These are phyloP conservation scores for Leccinum cinnamomeum DNA, from an alignment of 1,284 basidiomycete genomes.

Conservation along the genomic window DNA sequence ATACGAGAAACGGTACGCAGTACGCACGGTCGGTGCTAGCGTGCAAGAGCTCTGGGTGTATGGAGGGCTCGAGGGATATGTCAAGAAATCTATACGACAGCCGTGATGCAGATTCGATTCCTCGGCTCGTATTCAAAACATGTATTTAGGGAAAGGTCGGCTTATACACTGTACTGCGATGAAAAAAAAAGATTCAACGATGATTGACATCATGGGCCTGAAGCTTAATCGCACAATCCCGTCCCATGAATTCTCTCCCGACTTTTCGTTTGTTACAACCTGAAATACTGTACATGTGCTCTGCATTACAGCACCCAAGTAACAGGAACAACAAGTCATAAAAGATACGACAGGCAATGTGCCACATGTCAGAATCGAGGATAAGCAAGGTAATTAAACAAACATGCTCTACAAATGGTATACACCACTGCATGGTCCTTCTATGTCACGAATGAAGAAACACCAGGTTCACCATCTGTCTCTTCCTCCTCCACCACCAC, in stretches of 20 bases:
- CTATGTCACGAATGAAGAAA: constrained; percentile 23
- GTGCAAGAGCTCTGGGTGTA: constrained; percentile 93
- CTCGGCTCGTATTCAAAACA: not conserved
- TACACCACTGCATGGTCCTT: constrained; percentile 24
- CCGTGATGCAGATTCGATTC: constrained; percentile 13
- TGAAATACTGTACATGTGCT: not conserved
- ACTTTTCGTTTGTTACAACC: too few relatives aligned
- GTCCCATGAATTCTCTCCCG: too few relatives aligned
- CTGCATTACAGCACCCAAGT: not conserved
- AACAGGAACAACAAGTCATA: not conserved
- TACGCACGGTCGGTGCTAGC: constrained; percentile 81
- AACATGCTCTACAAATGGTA: constrained; percentile 27
- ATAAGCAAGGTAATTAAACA: constrained; percentile 1
- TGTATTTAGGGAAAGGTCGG: not conserved
- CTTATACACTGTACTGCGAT: not conserved
- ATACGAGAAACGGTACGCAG: constrained; percentile 59
- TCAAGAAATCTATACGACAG: constrained; percentile 65
- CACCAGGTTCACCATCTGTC: constrained; percentile 24
- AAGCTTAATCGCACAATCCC: too few relatives aligned
- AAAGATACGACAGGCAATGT: not conserved
- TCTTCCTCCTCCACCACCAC: constrained; percentile 15
- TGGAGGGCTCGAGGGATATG: constrained; percentile 78
- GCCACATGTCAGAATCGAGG: not conserved
- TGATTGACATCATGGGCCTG: too few relatives aligned
- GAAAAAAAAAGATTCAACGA: too few relatives aligned